Evolutionary conservation across 75 land plant genomes (phyloP), one percentile per base, ranked within the genome.

Genomic region (Cupressus sempervirens): DNA sequence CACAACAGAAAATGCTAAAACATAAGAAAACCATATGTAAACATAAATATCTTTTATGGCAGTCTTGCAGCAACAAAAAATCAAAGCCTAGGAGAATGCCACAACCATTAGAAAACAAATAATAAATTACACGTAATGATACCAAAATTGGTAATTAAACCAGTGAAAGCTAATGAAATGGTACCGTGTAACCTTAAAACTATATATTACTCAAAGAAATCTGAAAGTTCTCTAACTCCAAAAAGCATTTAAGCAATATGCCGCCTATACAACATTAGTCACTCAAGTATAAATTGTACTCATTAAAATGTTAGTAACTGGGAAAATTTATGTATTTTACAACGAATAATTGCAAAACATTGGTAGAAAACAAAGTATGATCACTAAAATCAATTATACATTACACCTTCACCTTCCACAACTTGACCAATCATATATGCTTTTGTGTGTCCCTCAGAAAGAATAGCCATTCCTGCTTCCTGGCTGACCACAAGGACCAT

Each of bases 401-500:
- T 86, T 40, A 98, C 99, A 73, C 99, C 99, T 72, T 94, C 94
- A 5, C 96, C 99, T 77, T 84, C 35, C 1, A 91, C 84, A 48
- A 96, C 97, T 82, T 93, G 94, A 32, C 99, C 99, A 76, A 98
- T 92, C 29, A 75, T 76, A 80, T 88, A 93, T 11, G 89, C 91
- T 76, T 76, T 74, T 20, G 54, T 76, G 35, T 80, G 35, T 18
- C 85, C 89, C 14, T 89, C 89, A 0, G 84, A 67, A 26, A 94
- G 90, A 46, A 96, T 93, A 73, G 86, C 86, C 12, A 43, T 82
- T 48, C 95, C 89, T 1, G 90, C 86, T 62, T 93, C 96, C 74
- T 82, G 85, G 62, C 84, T 88, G 0, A 92, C 95, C 18, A 96
- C 91, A 43, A 98, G 86, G 52, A 98, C 98, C 99, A 98, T 98